phyloP scores from a whole-genome alignment of 2,329 filamentous ascomycete genomes.

The Dothistroma pini region DNA sequence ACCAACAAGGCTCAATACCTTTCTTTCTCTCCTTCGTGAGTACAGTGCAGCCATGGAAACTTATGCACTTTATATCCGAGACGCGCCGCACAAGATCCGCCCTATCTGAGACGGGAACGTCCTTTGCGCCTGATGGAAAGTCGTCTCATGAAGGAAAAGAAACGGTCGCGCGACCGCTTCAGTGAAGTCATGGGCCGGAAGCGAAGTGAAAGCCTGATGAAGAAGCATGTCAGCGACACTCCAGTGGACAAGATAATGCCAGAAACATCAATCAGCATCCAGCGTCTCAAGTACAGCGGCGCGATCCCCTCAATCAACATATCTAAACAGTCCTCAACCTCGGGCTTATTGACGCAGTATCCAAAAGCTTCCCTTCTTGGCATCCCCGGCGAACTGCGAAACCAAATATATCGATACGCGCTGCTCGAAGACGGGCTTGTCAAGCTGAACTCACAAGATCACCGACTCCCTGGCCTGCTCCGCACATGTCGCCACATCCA shows the following conservation, averaged over 20 bases:
- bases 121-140: not conserved
- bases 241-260: not conserved
- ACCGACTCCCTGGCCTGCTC: not conserved
- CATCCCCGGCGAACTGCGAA: not conserved
- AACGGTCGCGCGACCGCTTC: not conserved
- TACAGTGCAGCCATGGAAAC: not conserved
- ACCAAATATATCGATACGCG: not conserved
- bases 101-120: not conserved
- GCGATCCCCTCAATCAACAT: not conserved
- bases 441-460: not conserved
- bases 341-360: not conserved
- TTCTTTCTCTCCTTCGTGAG: not conserved
- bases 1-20: not conserved
- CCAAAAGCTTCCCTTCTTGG: conserved; percentile 1
- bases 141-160: not conserved
- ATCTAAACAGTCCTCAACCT: not conserved
- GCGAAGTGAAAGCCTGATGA: not conserved
- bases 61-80: not conserved
- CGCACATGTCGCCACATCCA: not conserved
- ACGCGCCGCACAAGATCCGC: not conserved
- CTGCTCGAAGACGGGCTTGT: not conserved
- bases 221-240: not conserved
- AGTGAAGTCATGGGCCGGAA: not conserved
- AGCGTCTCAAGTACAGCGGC: too few relatives aligned
- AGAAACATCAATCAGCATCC: too few relatives aligned